A percentile compares a stretch with the other conserved stretches of the same genome.
These are phyloP conservation scores for Ceratobasidium sp. DNA, from an alignment of 1,284 basidiomycete species.

Conservation along the genomic window DNA sequence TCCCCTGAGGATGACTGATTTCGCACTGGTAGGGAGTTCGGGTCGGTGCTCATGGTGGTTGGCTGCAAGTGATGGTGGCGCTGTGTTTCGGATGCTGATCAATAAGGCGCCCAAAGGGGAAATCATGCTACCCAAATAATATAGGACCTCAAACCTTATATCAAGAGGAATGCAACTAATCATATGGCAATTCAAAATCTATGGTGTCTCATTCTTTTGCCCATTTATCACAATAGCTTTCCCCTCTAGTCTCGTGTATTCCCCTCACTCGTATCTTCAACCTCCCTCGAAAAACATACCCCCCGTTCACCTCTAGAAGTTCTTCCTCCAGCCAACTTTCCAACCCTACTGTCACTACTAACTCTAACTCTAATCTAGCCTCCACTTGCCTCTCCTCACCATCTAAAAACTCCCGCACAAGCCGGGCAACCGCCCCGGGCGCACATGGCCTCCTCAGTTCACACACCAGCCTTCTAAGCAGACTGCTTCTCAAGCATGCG, in stretches of 20 bases:
- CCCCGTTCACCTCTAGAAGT: neutral
- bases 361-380: neutral
- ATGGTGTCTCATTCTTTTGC: neutral
- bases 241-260: neutral
- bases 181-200: neutral
- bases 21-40: too few relatives aligned
- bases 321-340: slow-evolving; percentile 12
- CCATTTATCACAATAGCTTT: slow-evolving; percentile 5
- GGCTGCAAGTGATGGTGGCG: neutral
- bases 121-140: too few relatives aligned
- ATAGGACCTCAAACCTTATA: too few relatives aligned
- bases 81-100: too few relatives aligned
- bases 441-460: slow-evolving; percentile 15
- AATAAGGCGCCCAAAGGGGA: too few relatives aligned
- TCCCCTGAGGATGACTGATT: too few relatives aligned
- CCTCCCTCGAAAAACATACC: too few relatives aligned
- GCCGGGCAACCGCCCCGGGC: slow-evolving; percentile 4
- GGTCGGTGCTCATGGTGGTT: neutral
- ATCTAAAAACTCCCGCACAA: neutral
- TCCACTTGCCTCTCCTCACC: neutral
- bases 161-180: too few relatives aligned
- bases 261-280: neutral
- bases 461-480: neutral
- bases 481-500: neutral
- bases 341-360: neutral